Evolutionary conservation across 805 yeast species (phyloP).

Genomic region (Yarrowia divulgata): DNA sequence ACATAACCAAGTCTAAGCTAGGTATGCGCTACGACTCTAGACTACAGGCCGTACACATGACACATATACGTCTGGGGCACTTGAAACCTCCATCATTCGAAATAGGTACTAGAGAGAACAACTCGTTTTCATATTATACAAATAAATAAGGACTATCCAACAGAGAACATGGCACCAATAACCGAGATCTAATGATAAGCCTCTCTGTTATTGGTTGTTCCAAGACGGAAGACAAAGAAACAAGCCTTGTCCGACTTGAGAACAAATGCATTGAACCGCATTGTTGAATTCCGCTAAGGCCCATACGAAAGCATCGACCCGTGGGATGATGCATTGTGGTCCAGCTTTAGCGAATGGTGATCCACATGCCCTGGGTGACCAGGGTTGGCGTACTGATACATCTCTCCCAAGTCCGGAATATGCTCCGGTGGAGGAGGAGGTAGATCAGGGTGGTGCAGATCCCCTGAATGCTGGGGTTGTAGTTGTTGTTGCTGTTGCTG

Average conservation of each 20-base stretch:
- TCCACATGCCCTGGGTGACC: conserved; percentile 1
- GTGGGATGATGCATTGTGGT: conserved; percentile 2
- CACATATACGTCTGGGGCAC: no score
- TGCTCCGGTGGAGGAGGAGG: conserved; percentile 4
- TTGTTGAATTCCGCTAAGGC: conserved; percentile 1
- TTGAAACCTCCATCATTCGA: neutral
- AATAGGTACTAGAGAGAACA: neutral
- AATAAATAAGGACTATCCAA: conserved; percentile 33
- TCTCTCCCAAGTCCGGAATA: conserved; percentile 13
- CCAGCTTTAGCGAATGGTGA: conserved; percentile 14
- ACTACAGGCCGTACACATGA: no score
- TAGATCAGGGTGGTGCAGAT: conserved; percentile 6
- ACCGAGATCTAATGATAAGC: neutral
- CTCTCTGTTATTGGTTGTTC: conserved; percentile 15
- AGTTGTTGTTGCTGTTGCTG: neutral
- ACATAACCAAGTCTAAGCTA: neutral
- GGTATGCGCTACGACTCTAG: no score
- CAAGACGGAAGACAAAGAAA: conserved; percentile 14
- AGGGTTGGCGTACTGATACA: conserved; percentile 15
- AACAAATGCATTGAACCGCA: conserved; percentile 28
- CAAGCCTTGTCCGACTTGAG: neutral
- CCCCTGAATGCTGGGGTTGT: conserved; percentile 8
- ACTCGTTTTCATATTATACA: conserved; percentile 29
- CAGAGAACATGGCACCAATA: neutral
- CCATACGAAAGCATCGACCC: conserved; percentile 20